Percentiles rank a stretch among this genome's conserved stretches.
phyloP scores from a whole-genome alignment of 257 asterid genomes.

The Lantana camara region DNA sequence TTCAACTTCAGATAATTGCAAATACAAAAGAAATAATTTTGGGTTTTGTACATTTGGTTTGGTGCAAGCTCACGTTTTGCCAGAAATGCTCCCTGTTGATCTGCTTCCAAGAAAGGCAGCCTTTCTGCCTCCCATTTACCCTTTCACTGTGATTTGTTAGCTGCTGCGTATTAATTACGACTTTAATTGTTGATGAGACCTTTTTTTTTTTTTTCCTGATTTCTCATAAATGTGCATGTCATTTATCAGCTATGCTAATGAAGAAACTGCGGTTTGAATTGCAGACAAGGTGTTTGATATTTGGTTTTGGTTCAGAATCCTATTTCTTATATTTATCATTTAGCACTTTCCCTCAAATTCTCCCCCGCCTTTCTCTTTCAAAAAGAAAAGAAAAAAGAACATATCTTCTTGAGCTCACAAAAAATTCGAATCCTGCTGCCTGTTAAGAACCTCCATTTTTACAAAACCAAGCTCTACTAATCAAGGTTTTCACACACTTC shows the following conservation, averaged over 20 bases:
- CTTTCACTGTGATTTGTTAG: slow-evolving; percentile 40
- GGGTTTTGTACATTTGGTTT: neutral
- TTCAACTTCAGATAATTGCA: slow-evolving; percentile 3
- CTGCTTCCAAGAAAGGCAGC: slow-evolving; percentile 40
- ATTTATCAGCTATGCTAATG: slow-evolving; percentile 17
- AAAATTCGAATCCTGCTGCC: slow-evolving; percentile 49
- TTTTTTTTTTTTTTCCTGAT: slow-evolving; percentile 11
- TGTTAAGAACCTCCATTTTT: slow-evolving; percentile 33
- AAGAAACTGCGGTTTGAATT: neutral
- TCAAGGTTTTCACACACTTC: neutral
- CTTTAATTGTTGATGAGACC: neutral
- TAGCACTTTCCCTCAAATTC: neutral
- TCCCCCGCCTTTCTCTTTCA: neutral
- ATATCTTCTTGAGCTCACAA: neutral
- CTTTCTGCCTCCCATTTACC: slow-evolving; percentile 31
- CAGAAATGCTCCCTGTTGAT: slow-evolving; percentile 31
- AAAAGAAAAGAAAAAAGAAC: neutral
- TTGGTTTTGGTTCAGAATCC: slow-evolving; percentile 9
- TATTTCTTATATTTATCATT: no score
- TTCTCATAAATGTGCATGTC: slow-evolving; percentile 27
- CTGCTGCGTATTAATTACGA: slow-evolving; percentile 26
- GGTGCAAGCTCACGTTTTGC: slow-evolving; percentile 37
- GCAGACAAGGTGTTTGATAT: slow-evolving; percentile 19
- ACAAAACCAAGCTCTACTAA: slow-evolving; percentile 6
- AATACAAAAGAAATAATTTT: slow-evolving; percentile 12